These are phyloP conservation scores for Eucalyptus pauciflora DNA, from an alignment of 345 rosid genomes.

Conservation along the genomic window DNA sequence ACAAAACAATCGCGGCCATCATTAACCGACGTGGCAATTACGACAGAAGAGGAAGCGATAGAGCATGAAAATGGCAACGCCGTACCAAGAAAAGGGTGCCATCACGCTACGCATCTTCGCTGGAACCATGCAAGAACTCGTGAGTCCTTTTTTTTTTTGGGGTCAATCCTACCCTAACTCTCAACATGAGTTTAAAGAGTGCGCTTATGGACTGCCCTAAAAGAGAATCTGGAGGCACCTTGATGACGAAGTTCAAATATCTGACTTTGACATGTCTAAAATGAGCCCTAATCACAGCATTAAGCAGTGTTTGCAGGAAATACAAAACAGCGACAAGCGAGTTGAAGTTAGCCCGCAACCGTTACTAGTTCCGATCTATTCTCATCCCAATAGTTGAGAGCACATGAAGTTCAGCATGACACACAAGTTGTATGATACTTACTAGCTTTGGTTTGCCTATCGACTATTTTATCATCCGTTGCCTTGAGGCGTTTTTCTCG, in stretches of 20 bases:
- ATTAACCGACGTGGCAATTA: neutral
- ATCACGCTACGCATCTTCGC: neutral
- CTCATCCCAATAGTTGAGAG: neutral
- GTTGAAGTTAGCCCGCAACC: neutral
- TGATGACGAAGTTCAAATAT: neutral
- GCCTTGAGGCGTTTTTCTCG: neutral
- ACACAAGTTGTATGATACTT: neutral
- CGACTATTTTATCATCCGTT: neutral
- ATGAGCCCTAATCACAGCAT: neutral
- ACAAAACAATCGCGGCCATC: neutral
- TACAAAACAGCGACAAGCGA: neutral
- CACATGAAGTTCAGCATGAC: neutral
- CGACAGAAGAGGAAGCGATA: neutral
- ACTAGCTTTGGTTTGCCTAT: neutral
- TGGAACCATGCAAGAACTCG: neutral
- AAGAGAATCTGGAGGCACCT: neutral
- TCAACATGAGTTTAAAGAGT: neutral
- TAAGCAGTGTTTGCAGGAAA: neutral
- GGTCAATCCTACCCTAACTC: too few species aligned
- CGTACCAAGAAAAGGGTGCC: neutral
- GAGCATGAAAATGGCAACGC: neutral
- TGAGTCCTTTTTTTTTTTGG: too few species aligned
- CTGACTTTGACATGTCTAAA: neutral
- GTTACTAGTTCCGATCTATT: neutral
- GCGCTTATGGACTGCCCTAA: neutral